Percentiles rank a stretch among this genome's conserved stretches.
These are phyloP conservation scores for Penicillium samsonianum DNA, from an alignment of 495 filamentous ascomycete species.

Conservation along the genomic window DNA sequence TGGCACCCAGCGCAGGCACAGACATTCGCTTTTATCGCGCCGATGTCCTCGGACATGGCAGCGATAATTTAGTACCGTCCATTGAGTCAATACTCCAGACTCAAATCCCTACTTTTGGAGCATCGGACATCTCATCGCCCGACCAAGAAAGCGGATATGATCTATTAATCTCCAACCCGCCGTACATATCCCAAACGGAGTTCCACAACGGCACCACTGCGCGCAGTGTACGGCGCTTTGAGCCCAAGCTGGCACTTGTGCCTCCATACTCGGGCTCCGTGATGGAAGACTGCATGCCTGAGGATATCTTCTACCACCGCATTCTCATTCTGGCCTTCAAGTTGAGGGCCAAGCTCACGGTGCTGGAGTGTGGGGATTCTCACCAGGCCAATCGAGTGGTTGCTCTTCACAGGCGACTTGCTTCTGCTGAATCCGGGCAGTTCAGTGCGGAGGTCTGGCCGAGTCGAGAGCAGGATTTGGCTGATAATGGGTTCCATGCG, in stretches of 20 bases:
- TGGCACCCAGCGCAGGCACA: conserved; percentile 29
- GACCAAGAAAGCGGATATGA: conserved; percentile 46
- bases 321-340: conserved; percentile 30
- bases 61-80: conserved; percentile 8
- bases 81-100: conserved; percentile 13
- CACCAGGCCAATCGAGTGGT: conserved; percentile 38
- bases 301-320: conserved; percentile 44
- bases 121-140: neutral
- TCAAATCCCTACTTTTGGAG: neutral
- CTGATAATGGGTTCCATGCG: conserved; percentile 25
- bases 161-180: conserved; percentile 85
- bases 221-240: conserved; percentile 74
- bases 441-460: conserved; percentile 26
- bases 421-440: neutral
- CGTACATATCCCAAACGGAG: conserved; percentile 71
- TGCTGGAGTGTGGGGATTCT: conserved; percentile 44
- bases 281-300: conserved; percentile 12
- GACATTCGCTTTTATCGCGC: conserved; percentile 53
- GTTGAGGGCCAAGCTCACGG: conserved; percentile 27
- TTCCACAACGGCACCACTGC: conserved; percentile 60
- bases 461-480: conserved; percentile 16
- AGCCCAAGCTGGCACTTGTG: conserved; percentile 78
- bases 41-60: conserved; percentile 53
- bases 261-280: conserved; percentile 43
- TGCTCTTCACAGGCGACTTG: conserved; percentile 19